phyloP scores from a whole-genome alignment of 2,329 filamentous ascomycete genomes.

The Stagonosporopsis chrysanthemi region DNA sequence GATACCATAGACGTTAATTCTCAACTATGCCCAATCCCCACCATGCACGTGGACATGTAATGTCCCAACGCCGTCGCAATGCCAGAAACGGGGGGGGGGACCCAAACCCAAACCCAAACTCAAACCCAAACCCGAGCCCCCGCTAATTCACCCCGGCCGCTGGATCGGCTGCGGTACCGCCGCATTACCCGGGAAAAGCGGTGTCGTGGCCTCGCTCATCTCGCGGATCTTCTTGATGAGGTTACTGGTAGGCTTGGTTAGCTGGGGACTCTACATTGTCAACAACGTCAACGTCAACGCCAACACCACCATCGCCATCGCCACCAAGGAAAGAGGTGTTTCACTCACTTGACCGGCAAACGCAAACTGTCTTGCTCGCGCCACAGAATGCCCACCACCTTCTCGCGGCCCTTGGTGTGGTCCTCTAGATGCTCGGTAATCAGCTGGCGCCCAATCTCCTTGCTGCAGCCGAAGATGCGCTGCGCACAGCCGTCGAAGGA shows the following conservation, averaged over 20 bases:
- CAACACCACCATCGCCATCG: too few relatives aligned
- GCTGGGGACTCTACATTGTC: neutral
- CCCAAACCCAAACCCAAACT: too few relatives aligned
- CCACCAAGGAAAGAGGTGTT: too few relatives aligned
- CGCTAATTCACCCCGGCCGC: constrained; percentile 22
- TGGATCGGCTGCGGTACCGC: constrained; percentile 20
- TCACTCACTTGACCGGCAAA: constrained; percentile 52
- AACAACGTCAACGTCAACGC: neutral
- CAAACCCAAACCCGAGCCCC: too few relatives aligned
- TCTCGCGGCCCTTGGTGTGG: constrained; percentile 65
- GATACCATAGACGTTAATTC: neutral
- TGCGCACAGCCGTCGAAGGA: constrained; percentile 69
- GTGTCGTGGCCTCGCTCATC: constrained; percentile 46
- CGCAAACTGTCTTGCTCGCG: constrained; percentile 57
- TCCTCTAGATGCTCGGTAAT: constrained; percentile 68
- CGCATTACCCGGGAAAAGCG: constrained; percentile 30
- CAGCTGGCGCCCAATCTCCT: constrained; percentile 61
- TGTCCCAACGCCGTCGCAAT: neutral
- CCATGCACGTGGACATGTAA: too few relatives aligned
- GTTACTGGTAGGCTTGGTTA: constrained; percentile 39
- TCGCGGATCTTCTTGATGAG: constrained; percentile 57
- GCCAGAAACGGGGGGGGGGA: too few relatives aligned
- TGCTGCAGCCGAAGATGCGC: constrained; percentile 68
- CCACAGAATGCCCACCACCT: constrained; percentile 60
- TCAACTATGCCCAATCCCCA: too few relatives aligned